phyloP scores from a whole-genome alignment of 805 yeast genomes.

The Maudiozyma bulderi region DNA sequence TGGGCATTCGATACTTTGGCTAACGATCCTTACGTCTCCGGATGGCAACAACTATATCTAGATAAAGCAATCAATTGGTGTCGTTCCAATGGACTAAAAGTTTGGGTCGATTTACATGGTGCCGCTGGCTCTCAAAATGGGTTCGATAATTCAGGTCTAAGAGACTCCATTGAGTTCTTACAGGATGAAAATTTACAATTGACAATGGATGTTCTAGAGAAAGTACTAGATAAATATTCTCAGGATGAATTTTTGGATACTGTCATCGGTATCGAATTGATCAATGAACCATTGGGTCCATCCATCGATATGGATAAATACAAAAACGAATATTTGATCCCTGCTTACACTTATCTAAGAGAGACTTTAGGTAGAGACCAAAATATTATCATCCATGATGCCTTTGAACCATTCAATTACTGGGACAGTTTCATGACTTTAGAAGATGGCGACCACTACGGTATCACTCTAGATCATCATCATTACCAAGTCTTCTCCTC shows the following conservation, averaged over 20 bases:
- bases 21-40: slow-evolving; percentile 76
- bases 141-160: slow-evolving; percentile 83
- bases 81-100: slow-evolving; percentile 48
- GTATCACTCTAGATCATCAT: slow-evolving; percentile 79
- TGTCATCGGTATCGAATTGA: slow-evolving; percentile 71
- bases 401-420: slow-evolving; percentile 51
- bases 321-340: slow-evolving; percentile 42
- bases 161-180: slow-evolving; percentile 51
- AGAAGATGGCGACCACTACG: slow-evolving; percentile 45
- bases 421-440: slow-evolving; percentile 51
- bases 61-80: slow-evolving; percentile 78
- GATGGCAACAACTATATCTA: slow-evolving; percentile 55
- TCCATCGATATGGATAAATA: slow-evolving; percentile 48
- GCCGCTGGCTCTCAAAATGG: slow-evolving; percentile 97
- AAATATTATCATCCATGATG: slow-evolving; percentile 72
- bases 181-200: slow-evolving; percentile 40
- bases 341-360: slow-evolving; percentile 62
- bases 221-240: slow-evolving; percentile 57
- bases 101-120: slow-evolving; percentile 90
- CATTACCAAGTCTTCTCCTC: slow-evolving; percentile 77
- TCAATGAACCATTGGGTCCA: slow-evolving; percentile 86
- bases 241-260: slow-evolving; percentile 52
- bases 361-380: slow-evolving; percentile 38
- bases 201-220: slow-evolving; percentile 46
- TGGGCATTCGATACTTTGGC: slow-evolving; percentile 69